phyloP scores from a whole-genome alignment of 164 flowering plant genomes.

The Chimonanthus praecox region DNA sequence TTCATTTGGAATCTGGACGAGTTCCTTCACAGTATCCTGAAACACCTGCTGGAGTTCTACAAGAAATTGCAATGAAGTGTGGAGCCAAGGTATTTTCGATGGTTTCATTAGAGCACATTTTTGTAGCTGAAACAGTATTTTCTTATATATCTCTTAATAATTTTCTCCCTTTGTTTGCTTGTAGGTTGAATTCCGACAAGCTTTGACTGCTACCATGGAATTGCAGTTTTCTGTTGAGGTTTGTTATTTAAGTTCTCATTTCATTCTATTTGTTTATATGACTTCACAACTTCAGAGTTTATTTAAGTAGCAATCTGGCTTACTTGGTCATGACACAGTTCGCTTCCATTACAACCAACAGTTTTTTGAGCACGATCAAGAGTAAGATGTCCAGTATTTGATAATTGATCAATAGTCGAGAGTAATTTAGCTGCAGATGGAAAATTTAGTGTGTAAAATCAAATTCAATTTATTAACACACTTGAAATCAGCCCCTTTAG shows the following conservation, averaged over 20 bases:
- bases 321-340: too few relatives aligned
- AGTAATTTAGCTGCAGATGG: too few relatives aligned
- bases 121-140: background rate
- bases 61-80: conserved; percentile 80
- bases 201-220: conserved; percentile 51
- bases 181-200: conserved; percentile 77
- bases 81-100: conserved; percentile 65
- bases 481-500: too few relatives aligned
- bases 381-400: too few relatives aligned
- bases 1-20: conserved; percentile 49
- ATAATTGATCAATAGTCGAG: too few relatives aligned
- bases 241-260: conserved; percentile 11
- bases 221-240: conserved; percentile 87
- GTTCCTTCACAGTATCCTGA: conserved; percentile 34
- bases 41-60: conserved; percentile 53
- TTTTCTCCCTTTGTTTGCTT: conserved; percentile 16
- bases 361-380: too few relatives aligned
- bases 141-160: background rate
- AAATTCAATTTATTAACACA: too few relatives aligned
- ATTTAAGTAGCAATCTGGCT: too few relatives aligned
- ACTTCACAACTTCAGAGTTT: background rate
- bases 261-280: background rate
- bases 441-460: too few relatives aligned
- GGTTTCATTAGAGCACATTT: background rate
- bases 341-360: too few relatives aligned